Evolutionary conservation across 225 moss, liverwort and hornwort species (phyloP), one percentile per base, ranked within the genome.

Genomic region (Ulota crispa): DNA sequence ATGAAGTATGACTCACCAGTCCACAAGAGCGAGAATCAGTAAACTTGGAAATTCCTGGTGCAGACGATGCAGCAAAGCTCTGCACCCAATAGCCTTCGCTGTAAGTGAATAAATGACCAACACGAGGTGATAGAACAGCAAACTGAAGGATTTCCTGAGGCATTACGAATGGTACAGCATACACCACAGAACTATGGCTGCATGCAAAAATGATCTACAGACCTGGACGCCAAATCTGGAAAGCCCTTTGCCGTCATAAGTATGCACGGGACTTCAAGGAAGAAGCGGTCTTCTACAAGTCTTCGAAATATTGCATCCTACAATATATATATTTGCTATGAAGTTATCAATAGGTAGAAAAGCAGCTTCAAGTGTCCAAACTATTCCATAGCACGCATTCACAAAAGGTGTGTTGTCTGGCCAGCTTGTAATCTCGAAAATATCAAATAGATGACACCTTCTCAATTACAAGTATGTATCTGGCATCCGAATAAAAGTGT

Each of bases 191-290:
- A 71, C 15, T 16, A n/a, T 19, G 19, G 31, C 24, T 27, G 42
- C 28, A 73, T 34, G 61, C 60, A 28, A 56, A 65, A 70, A 31
- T 55, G 68, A 31, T 76, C 66, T 42, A 81, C 39, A 64, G 66
- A 97, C 96, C 96, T 97, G 79, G 96, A 93, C 26, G 96, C 96
- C 88, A 97, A 86, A 80, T 95, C 96, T 28, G 96, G 96, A 83
- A 87, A 97, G 36, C 96, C 96, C 88, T 87, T 93, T 37, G 92
- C 95, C 56, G 95, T 97, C 60, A 97, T 88, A 8, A 97, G 88
- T 75, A 97, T 97, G 82, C 90, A 92, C 50, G 96, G 96, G 15
- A 95, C 86, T 79, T 54, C 81, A 79, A 84, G 88, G 73, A 92
- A 97, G 82, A 93, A 95, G 32, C 92, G 92, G 70, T 97, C 96